Percentiles rank a stretch among this genome's conserved stretches.
phyloP scores from a whole-genome alignment of 2,329 filamentous ascomycete species.

The Colletotrichum falcatum region DNA sequence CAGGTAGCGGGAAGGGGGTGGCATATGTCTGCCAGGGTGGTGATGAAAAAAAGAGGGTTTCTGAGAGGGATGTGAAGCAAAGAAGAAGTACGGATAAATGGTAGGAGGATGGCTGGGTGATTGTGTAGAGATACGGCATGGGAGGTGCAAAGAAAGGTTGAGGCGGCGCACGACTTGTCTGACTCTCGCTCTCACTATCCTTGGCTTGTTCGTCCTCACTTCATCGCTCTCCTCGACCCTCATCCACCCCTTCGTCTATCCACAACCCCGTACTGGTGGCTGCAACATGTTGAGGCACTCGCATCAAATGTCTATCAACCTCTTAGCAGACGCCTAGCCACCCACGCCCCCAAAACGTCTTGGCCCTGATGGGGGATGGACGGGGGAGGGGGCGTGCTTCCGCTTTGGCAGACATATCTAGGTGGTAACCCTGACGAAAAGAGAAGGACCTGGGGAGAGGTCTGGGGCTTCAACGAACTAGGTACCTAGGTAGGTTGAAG shows the following conservation, averaged over 20 bases:
- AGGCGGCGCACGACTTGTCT: constrained; percentile 28
- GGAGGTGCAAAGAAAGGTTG: constrained; percentile 23
- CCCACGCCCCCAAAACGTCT: constrained; percentile 24
- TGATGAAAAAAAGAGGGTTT: neutral
- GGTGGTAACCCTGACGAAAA: constrained; percentile 24
- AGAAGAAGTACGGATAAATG: constrained; percentile 8
- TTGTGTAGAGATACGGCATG: constrained; percentile 25
- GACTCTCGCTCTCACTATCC: constrained; percentile 31
- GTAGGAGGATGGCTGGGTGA: neutral
- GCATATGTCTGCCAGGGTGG: neutral
- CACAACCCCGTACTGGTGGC: constrained; percentile 28
- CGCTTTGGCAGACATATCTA: neutral
- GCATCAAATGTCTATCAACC: constrained; percentile 24
- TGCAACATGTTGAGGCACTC: constrained; percentile 23
- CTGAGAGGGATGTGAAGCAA: neutral
- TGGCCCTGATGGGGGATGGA: neutral
- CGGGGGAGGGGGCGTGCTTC: constrained; percentile 4
- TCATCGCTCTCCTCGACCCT: neutral
- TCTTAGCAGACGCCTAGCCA: constrained; percentile 30
- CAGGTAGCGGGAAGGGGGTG: neutral
- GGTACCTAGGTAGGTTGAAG: constrained; percentile 18
- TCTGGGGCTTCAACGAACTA: constrained; percentile 14
- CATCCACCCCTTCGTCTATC: constrained; percentile 16
- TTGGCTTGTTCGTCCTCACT: constrained; percentile 25
- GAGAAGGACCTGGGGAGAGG: constrained; percentile 6